Conservation (phyloP, 345 rosid genomes). For the Turritis glabra region DNA sequence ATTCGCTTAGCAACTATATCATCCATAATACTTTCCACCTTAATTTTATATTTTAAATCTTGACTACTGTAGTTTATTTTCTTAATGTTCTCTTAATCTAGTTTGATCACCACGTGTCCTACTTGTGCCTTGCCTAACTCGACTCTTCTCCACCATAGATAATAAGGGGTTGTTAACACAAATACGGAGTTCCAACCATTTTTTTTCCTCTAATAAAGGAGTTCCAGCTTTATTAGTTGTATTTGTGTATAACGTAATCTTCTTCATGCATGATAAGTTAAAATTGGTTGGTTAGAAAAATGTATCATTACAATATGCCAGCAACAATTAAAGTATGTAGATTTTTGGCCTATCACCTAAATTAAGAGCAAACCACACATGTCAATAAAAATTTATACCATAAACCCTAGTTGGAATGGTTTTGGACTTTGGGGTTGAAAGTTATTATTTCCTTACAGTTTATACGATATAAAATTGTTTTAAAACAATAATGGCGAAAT, state of each 20-base stretch:
- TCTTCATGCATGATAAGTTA: slow-evolving; percentile 13
- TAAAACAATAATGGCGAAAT: slow-evolving; percentile 3
- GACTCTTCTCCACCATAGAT: slow-evolving; percentile 28
- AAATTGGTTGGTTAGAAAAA: neutral
- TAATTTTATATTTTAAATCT: neutral
- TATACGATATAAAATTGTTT: neutral
- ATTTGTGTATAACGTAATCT: slow-evolving; percentile 30
- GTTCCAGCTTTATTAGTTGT: slow-evolving; percentile 18
- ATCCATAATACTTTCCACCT: slow-evolving; percentile 36
- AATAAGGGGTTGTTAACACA: slow-evolving; percentile 15
- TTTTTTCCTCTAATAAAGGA: neutral
- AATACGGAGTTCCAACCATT: slow-evolving; percentile 28
- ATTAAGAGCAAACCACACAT: slow-evolving; percentile 1
- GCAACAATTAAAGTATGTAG: neutral
- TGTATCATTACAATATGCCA: neutral
- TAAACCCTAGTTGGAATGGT: neutral
- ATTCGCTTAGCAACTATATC: slow-evolving; percentile 47
- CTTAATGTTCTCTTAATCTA: neutral
- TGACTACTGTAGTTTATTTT: slow-evolving; percentile 3
- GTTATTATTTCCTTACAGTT: neutral
- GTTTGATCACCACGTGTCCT: slow-evolving; percentile 20
- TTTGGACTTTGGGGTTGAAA: neutral
- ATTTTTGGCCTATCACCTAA: neutral
- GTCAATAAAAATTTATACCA: neutral
- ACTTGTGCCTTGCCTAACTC: slow-evolving; percentile 37